phyloP scores from a whole-genome alignment of 768 basidiomycete genomes.

The Naganishia onofrii region DNA sequence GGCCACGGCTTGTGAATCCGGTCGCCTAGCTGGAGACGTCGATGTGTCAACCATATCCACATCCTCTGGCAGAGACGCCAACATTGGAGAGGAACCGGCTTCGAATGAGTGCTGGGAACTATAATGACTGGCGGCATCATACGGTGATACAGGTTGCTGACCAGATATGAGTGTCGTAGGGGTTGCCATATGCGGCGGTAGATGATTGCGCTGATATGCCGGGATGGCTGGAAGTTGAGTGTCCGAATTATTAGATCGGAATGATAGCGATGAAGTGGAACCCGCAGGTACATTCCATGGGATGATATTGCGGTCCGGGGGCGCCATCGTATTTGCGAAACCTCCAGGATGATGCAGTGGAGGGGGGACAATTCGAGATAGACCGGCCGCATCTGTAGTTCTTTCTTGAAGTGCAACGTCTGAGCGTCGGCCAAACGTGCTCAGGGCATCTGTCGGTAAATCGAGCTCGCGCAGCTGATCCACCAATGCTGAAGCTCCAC shows the following conservation, averaged over 20 bases:
- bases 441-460: constrained; percentile 50
- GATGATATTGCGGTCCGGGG: not conserved
- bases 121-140: constrained; percentile 6
- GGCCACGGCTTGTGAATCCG: not conserved
- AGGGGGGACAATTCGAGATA: constrained; percentile 11
- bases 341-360: constrained; percentile 11
- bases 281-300: constrained; percentile 9
- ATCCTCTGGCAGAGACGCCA: constrained; percentile 29
- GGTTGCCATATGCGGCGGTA: constrained; percentile 33
- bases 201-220: constrained; percentile 25
- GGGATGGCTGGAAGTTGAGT: constrained; percentile 12
- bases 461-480: constrained; percentile 52
- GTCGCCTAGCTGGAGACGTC: constrained; percentile 23
- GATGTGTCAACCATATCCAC: constrained; percentile 33
- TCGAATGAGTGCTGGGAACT: constrained; percentile 16
- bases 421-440: constrained; percentile 46
- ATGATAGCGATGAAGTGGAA: constrained; percentile 10
- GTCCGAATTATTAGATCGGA: constrained; percentile 7
- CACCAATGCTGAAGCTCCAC: constrained; percentile 42
- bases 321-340: not conserved
- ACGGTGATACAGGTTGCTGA: constrained; percentile 22
- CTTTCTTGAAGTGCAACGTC: not conserved
- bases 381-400: not conserved
- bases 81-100: not conserved
- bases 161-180: constrained; percentile 32